Percentiles rank a stretch among this genome's conserved stretches.
phyloP scores from a whole-genome alignment of 371 early-diverging fungal genomes.

The Syncephalastrum racemosum region DNA sequence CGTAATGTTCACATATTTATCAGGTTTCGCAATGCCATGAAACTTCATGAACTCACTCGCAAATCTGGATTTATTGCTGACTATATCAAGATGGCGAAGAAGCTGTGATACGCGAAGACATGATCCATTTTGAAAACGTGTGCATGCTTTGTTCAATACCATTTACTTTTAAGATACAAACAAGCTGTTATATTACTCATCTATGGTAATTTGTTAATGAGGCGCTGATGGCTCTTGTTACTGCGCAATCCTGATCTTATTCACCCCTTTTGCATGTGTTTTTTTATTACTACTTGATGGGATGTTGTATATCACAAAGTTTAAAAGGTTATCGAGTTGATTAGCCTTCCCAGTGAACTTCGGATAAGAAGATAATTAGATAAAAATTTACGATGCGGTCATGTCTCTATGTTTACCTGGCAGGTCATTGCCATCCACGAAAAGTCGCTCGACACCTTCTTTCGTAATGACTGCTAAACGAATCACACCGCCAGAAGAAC shows the following conservation, averaged over 20 bases:
- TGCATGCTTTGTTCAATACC: too few species aligned
- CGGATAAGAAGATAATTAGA: neutral
- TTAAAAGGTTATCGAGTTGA: neutral
- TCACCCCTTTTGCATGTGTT: too few species aligned
- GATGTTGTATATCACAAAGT: neutral
- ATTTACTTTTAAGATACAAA: too few species aligned
- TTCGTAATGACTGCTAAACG: constrained; percentile 95
- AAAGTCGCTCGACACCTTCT: constrained; percentile 87
- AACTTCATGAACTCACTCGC: constrained; percentile 36
- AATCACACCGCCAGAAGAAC: constrained; percentile 98
- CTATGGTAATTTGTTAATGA: too few species aligned
- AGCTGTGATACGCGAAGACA: neutral
- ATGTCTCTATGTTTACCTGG: constrained; percentile 42
- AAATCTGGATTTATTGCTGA: constrained; percentile 40
- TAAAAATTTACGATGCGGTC: neutral
- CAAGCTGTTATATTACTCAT: too few species aligned
- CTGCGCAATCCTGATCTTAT: neutral
- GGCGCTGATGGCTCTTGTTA: too few species aligned
- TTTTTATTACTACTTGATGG: too few species aligned
- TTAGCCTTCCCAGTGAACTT: constrained; percentile 36
- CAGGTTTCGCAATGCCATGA: constrained; percentile 44
- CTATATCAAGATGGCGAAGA: constrained; percentile 19
- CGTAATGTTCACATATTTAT: neutral
- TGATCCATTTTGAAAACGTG: too few species aligned
- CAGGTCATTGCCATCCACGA: constrained; percentile 89